phyloP scores from a whole-genome alignment of 1,139 yeast genomes.

The Trichomonascaceae sp. region DNA sequence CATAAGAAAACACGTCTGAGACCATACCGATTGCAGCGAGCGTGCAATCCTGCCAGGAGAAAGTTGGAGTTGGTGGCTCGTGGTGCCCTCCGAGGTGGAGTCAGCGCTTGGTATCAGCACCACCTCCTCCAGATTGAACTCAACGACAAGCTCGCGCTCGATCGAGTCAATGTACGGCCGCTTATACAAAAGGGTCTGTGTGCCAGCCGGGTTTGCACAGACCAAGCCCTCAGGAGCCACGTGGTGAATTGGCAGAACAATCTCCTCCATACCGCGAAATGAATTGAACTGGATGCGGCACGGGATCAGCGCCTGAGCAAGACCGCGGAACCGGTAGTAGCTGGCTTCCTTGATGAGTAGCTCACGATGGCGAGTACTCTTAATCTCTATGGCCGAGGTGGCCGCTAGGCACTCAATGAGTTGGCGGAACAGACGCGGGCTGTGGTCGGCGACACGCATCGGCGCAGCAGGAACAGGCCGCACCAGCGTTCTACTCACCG shows the following conservation, averaged over 20 bases:
- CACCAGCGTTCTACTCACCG: conserved; percentile 29
- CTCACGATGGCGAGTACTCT: conserved; percentile 39
- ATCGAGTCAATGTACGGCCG: conserved; percentile 2
- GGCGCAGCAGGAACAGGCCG: conserved; percentile 74
- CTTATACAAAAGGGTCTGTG: conserved; percentile 3
- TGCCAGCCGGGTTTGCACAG: conserved; percentile 1
- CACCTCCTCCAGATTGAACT: background rate
- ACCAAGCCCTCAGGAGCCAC: conserved; percentile 26
- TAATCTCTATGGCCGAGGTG: conserved; percentile 31
- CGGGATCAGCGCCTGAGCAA: conserved; percentile 59
- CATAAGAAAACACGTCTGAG: background rate
- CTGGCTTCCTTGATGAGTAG: conserved; percentile 54
- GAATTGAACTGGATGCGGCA: conserved; percentile 42
- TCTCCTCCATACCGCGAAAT: conserved; percentile 38
- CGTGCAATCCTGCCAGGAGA: background rate
- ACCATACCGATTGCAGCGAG: background rate
- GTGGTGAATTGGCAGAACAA: conserved; percentile 29
- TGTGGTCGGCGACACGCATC: conserved; percentile 37
- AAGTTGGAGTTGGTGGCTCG: no score
- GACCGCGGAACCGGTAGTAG: conserved; percentile 60
- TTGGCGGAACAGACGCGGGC: conserved; percentile 47
- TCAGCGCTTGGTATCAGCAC: background rate
- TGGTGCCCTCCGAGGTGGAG: no score
- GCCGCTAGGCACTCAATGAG: conserved; percentile 47
- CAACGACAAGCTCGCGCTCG: background rate